Evolutionary conservation across 106 monocot species (phyloP).

Genomic region (Acorus gramineus): DNA sequence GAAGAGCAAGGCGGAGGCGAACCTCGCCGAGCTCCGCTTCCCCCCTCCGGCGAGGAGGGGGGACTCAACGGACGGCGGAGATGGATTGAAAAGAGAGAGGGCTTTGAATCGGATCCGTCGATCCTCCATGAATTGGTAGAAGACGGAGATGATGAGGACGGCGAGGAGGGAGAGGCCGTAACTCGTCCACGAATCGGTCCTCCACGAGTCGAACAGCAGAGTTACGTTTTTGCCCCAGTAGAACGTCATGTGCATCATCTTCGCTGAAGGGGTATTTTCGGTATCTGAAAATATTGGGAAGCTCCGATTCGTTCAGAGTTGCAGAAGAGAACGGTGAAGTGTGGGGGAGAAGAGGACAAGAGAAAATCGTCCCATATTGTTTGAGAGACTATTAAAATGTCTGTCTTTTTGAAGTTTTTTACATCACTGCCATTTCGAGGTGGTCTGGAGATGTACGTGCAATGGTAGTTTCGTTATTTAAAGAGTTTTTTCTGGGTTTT

Average conservation of each 20-base stretch:
- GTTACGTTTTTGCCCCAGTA: slow-evolving; percentile 88
- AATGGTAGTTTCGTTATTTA: too few species aligned
- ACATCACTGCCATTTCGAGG: too few species aligned
- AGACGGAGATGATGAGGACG: slow-evolving; percentile 53
- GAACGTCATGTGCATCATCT: slow-evolving; percentile 99
- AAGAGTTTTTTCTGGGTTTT: too few species aligned
- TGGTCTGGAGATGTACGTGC: too few species aligned
- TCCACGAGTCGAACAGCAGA: slow-evolving; percentile 81
- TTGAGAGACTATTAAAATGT: too few species aligned
- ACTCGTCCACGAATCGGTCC: slow-evolving; percentile 44
- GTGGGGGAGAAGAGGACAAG: too few species aligned
- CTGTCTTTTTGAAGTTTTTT: too few species aligned
- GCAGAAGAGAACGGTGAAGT: too few species aligned
- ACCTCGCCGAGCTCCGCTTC: slow-evolving; percentile 9
- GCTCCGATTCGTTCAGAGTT: too few species aligned
- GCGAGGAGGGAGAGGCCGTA: slow-evolving; percentile 64
- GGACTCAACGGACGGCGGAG: slow-evolving; percentile 9
- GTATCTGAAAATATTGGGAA: too few species aligned
- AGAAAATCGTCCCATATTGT: too few species aligned
- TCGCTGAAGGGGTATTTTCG: slow-evolving; percentile 1
- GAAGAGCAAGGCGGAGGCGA: slow-evolving; percentile 37
- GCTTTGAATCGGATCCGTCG: slow-evolving; percentile 56
- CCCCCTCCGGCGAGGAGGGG: slow-evolving; percentile 21
- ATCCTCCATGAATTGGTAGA: slow-evolving; percentile 88
- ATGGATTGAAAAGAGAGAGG: slow-evolving; percentile 14